Conservation (phyloP, 495 filamentous ascomycete genomes). For the Trichocladium uniseriatum region DNA sequence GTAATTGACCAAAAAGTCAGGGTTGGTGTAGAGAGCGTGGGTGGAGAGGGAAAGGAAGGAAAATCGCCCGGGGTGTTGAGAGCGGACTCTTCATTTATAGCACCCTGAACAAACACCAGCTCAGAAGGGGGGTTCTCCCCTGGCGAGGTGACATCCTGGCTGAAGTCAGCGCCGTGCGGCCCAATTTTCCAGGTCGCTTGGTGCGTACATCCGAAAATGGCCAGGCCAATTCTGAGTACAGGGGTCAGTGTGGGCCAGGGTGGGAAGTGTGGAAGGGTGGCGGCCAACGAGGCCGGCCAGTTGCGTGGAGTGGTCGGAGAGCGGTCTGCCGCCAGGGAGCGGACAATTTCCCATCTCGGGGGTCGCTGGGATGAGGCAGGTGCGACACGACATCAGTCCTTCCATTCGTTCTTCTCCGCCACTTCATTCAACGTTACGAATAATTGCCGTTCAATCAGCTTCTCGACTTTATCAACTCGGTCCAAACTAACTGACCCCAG, state of each 20-base stretch:
- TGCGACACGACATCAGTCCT: not conserved
- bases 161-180: not conserved
- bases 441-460: no score
- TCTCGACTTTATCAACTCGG: no score
- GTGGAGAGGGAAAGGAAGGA: conserved; percentile 32
- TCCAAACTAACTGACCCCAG: no score
- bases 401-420: no score
- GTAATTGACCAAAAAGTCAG: conserved; percentile 53
- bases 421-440: no score
- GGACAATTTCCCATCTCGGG: conserved; percentile 10
- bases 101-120: conserved; percentile 1
- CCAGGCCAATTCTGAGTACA: conserved; percentile 2
- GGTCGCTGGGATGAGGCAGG: conserved; percentile 9
- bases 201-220: conserved; percentile 10
- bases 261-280: not conserved
- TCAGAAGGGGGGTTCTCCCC: no score
- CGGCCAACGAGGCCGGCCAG: conserved; percentile 7
- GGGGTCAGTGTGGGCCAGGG: conserved; percentile 12
- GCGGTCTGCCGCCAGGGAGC: not conserved
- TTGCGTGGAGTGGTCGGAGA: conserved; percentile 1
- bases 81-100: conserved; percentile 33
- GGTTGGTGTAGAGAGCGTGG: conserved; percentile 38
- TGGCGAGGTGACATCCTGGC: conserved; percentile 3
- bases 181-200: conserved; percentile 6
- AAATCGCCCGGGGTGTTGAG: conserved; percentile 21